A percentile compares a stretch with the other conserved stretches of the same genome.
Evolutionary conservation across 148 eudicot species (phyloP).

Genomic region (Dysphania ambrosioides): DNA sequence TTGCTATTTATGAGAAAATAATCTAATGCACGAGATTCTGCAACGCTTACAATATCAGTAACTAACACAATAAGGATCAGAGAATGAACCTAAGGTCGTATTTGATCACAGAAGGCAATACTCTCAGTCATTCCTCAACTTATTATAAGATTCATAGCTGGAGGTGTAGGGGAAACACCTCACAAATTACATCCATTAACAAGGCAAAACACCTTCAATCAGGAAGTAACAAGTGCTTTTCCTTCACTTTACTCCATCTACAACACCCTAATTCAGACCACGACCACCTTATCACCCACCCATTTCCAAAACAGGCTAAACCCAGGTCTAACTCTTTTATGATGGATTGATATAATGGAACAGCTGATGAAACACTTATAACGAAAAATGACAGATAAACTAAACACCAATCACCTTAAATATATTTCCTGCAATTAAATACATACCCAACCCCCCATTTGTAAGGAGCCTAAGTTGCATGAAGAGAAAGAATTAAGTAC

Average conservation of each 20-base stretch:
- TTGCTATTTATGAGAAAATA: neutral
- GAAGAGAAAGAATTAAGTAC: neutral
- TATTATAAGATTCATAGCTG: neutral
- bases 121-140: neutral
- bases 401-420: neutral
- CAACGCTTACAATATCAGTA: neutral
- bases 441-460: neutral
- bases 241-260: neutral
- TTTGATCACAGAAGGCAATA: neutral
- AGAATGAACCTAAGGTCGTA: neutral
- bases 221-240: too few relatives aligned
- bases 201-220: neutral
- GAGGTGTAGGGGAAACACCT: neutral
- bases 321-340: neutral
- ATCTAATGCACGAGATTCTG: neutral
- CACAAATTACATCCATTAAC: neutral
- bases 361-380: neutral
- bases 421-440: neutral
- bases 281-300: neutral
- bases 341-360: neutral
- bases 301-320: neutral
- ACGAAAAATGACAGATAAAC: neutral
- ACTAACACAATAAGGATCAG: neutral
- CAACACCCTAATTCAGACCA: neutral
- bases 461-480: neutral